Evolutionary conservation across 1,139 yeast genomes (phyloP).

Genomic region (Protomyces lactucae-debilis): DNA sequence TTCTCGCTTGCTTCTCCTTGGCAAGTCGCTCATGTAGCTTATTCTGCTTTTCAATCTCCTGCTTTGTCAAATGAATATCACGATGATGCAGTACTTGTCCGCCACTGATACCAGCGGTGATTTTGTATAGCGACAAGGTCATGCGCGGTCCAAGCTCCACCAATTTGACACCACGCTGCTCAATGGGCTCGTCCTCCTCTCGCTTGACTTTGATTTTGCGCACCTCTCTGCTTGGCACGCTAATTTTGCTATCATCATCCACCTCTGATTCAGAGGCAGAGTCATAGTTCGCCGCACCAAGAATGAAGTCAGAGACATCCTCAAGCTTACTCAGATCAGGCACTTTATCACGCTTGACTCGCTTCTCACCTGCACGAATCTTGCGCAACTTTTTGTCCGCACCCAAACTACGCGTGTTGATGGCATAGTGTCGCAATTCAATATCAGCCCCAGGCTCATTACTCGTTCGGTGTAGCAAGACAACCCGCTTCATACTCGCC

Average conservation of each 20-base stretch:
- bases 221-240: conserved; percentile 49
- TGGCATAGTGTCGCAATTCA: conserved; percentile 84
- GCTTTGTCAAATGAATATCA: conserved; percentile 23
- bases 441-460: conserved; percentile 64
- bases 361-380: conserved; percentile 47
- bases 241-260: conserved; percentile 81
- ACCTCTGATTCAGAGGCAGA: conserved; percentile 89
- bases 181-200: conserved; percentile 38
- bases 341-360: conserved; percentile 50
- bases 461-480: conserved; percentile 61
- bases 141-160: conserved; percentile 93
- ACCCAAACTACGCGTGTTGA: conserved; percentile 81
- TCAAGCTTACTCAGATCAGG: conserved; percentile 66
- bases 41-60: conserved; percentile 29
- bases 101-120: conserved; percentile 82
- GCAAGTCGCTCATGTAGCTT: conserved; percentile 27
- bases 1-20: conserved; percentile 25
- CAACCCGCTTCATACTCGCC: conserved; percentile 70
- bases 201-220: conserved; percentile 30
- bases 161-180: conserved; percentile 83
- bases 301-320: conserved; percentile 77
- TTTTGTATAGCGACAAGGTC: conserved; percentile 68
- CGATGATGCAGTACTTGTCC: conserved; percentile 89
- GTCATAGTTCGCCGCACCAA: conserved; percentile 75
- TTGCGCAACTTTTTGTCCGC: conserved; percentile 75